Evolutionary conservation across 129 eudicot species (phyloP), one percentile per base, ranked within the genome.

Genomic region (Scalesia atractyloides): DNA sequence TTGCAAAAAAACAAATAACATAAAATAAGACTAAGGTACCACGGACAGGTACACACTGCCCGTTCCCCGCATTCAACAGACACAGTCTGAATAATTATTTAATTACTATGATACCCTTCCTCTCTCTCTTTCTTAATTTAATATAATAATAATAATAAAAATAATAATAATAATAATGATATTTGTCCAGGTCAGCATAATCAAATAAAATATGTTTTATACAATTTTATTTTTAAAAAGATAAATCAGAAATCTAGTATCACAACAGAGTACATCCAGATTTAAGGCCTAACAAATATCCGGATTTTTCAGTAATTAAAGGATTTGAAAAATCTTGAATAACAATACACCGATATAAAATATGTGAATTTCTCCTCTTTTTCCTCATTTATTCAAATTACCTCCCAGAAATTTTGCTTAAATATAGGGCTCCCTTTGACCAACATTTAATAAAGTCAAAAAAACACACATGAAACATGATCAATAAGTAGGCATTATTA

Each of bases 41-140:
- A 84, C 89, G 89, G 89, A 84, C 68, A 78, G 44, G 89, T 84
- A 84, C 88, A 49, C 68, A 67, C 17, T 34, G 48, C 15, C 46
- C 69, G 64, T 76, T 51, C 77, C 64, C 9, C 34, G 46, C 24
- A 59, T 66, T 30, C 75, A 51, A 69, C 61, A 36, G 36, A 77
- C 65, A 52, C 36, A 50, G 59, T 66, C 67, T 24, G 16, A 16
- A 30, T 20, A 67, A 13, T 44, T 59, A 24, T 46, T 48, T 19
- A 17, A 70, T 16, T 16, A 53, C 59, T 17, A 9, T 53, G 47
- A 12, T 43, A 51, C 51, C 65, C 66, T 47, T 37, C 64, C 72
- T 71, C 76, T 71, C 76, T 71, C 67, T 36, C 47, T 57, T 4
- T 46, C 24, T 61, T 0, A 57, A 57, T 57, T 71, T 17, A 33